These are phyloP conservation scores for Ballota nigra DNA, from an alignment of 257 asterid genomes.

Conservation along the genomic window DNA sequence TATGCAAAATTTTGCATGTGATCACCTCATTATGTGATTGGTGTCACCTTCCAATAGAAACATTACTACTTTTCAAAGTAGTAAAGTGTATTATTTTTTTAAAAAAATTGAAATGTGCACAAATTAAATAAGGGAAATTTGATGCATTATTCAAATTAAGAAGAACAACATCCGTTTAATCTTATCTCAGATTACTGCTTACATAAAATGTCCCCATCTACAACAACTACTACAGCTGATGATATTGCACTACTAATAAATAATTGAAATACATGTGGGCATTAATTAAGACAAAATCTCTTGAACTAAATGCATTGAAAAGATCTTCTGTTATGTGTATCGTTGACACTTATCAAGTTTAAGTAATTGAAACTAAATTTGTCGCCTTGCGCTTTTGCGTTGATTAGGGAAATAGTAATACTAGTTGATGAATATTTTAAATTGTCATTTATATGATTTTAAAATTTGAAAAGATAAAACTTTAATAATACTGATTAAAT, in stretches of 20 bases:
- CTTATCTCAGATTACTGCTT: neutral
- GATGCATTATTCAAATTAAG: too few species aligned
- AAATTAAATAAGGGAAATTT: too few species aligned
- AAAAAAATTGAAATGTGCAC: too few species aligned
- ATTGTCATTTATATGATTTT: neutral
- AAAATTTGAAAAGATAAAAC: neutral
- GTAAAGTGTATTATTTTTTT: too few species aligned
- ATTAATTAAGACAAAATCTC: neutral
- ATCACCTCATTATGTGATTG: too few species aligned
- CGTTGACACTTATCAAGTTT: neutral
- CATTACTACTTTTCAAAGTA: too few species aligned
- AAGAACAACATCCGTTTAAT: too few species aligned
- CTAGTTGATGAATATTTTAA: neutral
- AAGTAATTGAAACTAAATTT: neutral
- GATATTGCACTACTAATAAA: neutral
- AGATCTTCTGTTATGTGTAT: neutral
- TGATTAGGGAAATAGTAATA: neutral
- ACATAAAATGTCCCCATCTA: neutral
- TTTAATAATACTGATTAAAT: too few species aligned
- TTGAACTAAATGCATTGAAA: neutral
- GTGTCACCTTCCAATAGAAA: too few species aligned
- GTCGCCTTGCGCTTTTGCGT: neutral
- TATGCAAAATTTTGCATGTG: too few species aligned
- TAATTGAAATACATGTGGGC: too few species aligned
- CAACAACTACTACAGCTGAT: neutral